A percentile compares a stretch with the other conserved stretches of the same genome.
Evolutionary conservation across 2,329 filamentous ascomycete species (phyloP).

Genomic region (Myotisia sp.): DNA sequence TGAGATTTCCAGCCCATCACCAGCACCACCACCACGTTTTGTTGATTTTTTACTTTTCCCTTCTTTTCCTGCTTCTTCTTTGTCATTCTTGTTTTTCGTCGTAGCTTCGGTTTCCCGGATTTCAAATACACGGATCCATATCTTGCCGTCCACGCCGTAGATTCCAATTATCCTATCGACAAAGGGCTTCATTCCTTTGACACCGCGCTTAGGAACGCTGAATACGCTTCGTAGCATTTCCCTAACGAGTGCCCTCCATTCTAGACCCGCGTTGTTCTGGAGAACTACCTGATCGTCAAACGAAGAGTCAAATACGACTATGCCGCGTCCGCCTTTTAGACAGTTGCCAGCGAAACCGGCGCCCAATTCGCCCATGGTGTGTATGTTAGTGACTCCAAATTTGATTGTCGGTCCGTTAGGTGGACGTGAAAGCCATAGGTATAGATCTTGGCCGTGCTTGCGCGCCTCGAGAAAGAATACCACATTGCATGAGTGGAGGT

Average conservation of each 20-base stretch:
- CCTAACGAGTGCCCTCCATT: conserved; percentile 46
- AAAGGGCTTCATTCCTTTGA: conserved; percentile 86
- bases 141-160: conserved; percentile 78
- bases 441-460: conserved; percentile 78
- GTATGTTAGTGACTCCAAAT: conserved; percentile 44
- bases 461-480: conserved; percentile 89
- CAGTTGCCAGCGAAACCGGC: conserved; percentile 78
- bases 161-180: conserved; percentile 91
- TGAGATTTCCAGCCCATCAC: conserved; percentile 51
- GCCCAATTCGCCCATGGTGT: conserved; percentile 93
- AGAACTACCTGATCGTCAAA: conserved; percentile 76
- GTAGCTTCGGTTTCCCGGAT: conserved; percentile 64
- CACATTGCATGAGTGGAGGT: conserved; percentile 87
- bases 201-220: conserved; percentile 68
- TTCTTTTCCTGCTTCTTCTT: conserved; percentile 25
- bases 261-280: conserved; percentile 32
- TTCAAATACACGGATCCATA: conserved; percentile 94
- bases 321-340: conserved; percentile 76
- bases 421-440: conserved; percentile 82
- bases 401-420: conserved; percentile 67
- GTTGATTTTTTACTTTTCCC: conserved; percentile 29
- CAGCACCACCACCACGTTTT: conserved; percentile 29
- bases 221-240: conserved; percentile 84
- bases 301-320: conserved; percentile 78
- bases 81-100: conserved; percentile 33